Percentiles rank a stretch among this genome's conserved stretches.
phyloP scores from a whole-genome alignment of 106 monocot genomes.

The Platanthera guangdongensis region DNA sequence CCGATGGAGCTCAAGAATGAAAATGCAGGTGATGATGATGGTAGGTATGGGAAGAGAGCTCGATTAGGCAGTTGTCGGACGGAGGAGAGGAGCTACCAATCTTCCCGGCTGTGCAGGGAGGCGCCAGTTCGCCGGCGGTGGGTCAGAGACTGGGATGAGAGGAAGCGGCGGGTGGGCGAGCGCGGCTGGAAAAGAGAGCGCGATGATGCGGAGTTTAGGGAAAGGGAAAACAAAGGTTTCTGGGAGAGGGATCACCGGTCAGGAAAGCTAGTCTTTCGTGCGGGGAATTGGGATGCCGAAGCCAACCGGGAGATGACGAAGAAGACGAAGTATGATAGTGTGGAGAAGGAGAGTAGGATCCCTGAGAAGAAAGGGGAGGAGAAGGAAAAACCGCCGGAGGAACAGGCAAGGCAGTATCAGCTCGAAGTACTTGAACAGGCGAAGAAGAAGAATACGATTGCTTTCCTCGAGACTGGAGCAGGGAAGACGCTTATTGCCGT shows the following conservation, averaged over 20 bases:
- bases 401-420: conserved; percentile 82
- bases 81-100: conserved; percentile 8
- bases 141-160: conserved; percentile 5
- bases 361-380: conserved; percentile 23
- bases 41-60: conserved; percentile 27
- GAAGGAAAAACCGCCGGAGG: conserved; percentile 54
- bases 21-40: conserved; percentile 16
- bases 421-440: conserved; percentile 96
- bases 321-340: conserved; percentile 22
- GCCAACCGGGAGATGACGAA: conserved; percentile 29
- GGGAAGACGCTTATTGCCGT: conserved; percentile 95
- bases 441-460: conserved; percentile 90
- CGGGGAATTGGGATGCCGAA: conserved; percentile 69
- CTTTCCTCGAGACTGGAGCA: conserved; percentile 95
- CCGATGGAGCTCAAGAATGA: neutral
- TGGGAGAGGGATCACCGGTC: conserved; percentile 71
- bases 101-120: conserved; percentile 2
- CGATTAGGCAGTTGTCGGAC: conserved; percentile 2
- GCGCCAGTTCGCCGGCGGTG: neutral
- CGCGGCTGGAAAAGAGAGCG: conserved; percentile 24
- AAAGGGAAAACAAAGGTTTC: conserved; percentile 54
- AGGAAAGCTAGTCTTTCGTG: conserved; percentile 63
- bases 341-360: conserved; percentile 9
- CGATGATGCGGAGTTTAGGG: conserved; percentile 29
- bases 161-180: conserved; percentile 21